phyloP scores from a whole-genome alignment of 495 filamentous ascomycete genomes.

The Penicillium atrosanguineum region DNA sequence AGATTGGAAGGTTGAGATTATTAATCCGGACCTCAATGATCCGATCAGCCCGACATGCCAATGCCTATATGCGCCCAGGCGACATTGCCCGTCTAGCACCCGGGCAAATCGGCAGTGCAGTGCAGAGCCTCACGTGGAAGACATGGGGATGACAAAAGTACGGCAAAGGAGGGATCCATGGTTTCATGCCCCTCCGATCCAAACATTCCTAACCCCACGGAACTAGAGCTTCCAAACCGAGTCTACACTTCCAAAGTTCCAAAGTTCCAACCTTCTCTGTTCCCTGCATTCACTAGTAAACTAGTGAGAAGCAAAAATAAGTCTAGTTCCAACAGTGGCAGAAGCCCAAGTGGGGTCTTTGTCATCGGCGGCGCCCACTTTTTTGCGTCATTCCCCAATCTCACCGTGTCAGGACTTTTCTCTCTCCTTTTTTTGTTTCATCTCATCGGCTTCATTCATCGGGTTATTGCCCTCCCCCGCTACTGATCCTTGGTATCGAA shows the following conservation, averaged over 20 bases:
- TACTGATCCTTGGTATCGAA: conserved; percentile 1
- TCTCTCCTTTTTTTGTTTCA: conserved; percentile 5
- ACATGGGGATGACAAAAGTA: background rate
- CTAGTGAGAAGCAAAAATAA: no score
- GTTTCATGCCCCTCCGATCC: background rate
- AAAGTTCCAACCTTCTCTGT: background rate
- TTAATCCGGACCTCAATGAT: background rate
- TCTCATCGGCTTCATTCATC: conserved; percentile 10
- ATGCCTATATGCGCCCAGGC: background rate
- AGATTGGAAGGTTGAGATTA: background rate
- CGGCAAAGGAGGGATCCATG: background rate
- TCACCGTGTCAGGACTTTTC: background rate
- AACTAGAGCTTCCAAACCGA: background rate
- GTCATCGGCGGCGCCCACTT: conserved; percentile 12
- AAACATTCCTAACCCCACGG: background rate
- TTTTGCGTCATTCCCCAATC: conserved; percentile 22
- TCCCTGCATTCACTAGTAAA: background rate
- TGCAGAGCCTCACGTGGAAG: background rate
- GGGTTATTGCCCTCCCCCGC: conserved; percentile 1
- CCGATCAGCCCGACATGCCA: background rate
- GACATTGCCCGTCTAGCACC: background rate
- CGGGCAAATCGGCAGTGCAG: background rate
- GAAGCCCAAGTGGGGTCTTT: conserved; percentile 7
- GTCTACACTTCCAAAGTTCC: background rate
- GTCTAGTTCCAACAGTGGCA: background rate